Evolutionary conservation across 805 yeast genomes (phyloP).

Genomic region (Candida sakaeoensis): DNA sequence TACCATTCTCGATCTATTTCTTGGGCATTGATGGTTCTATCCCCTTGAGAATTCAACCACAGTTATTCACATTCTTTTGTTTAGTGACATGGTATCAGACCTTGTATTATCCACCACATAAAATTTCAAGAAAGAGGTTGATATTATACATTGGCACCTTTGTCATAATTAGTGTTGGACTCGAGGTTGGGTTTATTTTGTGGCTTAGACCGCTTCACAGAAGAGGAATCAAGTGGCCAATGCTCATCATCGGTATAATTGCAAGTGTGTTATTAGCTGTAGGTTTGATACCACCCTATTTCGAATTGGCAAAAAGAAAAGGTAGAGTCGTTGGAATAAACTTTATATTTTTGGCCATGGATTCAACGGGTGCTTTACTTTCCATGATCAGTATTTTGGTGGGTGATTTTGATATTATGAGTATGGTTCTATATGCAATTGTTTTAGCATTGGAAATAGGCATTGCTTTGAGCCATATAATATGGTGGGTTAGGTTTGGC

Average conservation of each 20-base stretch:
- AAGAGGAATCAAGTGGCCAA: slow-evolving; percentile 66
- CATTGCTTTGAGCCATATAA: slow-evolving; percentile 61
- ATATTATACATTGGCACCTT: slow-evolving; percentile 32
- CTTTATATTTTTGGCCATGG: slow-evolving; percentile 71
- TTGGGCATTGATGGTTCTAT: slow-evolving; percentile 65
- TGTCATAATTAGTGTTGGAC: slow-evolving; percentile 46
- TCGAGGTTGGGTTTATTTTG: slow-evolving; percentile 68
- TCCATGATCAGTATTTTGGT: slow-evolving; percentile 58
- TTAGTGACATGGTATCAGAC: slow-evolving; percentile 60
- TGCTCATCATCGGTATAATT: slow-evolving; percentile 70
- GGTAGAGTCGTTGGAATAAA: slow-evolving; percentile 90
- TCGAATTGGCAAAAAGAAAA: slow-evolving; percentile 70
- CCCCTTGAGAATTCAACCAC: slow-evolving; percentile 85
- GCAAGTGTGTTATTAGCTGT: slow-evolving; percentile 72
- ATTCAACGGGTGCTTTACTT: slow-evolving; percentile 75
- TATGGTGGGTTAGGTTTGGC: slow-evolving; percentile 55
- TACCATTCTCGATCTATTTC: slow-evolving; percentile 86
- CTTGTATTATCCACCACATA: slow-evolving; percentile 67
- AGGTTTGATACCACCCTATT: slow-evolving; percentile 87
- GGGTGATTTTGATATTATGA: slow-evolving; percentile 70
- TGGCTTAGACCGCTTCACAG: slow-evolving; percentile 59
- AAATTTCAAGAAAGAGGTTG: slow-evolving; percentile 32
- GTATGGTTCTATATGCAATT: slow-evolving; percentile 68
- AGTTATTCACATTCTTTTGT: slow-evolving; percentile 70
- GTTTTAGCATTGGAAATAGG: slow-evolving; percentile 78